Percentiles rank a stretch among this genome's conserved stretches.
These are phyloP conservation scores for Limtongozyma cylindracea DNA, from an alignment of 805 yeast species.

Conservation along the genomic window DNA sequence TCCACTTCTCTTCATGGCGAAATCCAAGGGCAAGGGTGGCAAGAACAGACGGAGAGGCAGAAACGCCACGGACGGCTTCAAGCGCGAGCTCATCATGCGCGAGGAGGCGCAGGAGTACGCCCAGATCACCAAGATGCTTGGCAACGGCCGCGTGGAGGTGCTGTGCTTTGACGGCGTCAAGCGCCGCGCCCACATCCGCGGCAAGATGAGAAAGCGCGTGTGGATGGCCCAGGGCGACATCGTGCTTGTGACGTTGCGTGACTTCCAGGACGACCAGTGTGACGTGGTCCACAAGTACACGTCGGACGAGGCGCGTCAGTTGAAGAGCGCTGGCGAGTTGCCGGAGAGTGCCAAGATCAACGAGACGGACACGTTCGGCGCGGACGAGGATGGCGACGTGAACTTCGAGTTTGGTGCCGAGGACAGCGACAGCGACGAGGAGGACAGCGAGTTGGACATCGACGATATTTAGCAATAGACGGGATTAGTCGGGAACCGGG, in stretches of 20 bases:
- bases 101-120: conserved; percentile 99
- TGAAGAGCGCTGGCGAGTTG: conserved; percentile 87
- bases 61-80: conserved; percentile 75
- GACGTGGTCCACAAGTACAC: conserved; percentile 93
- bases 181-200: conserved; percentile 96
- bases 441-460: conserved; percentile 55
- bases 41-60: conserved; percentile 96
- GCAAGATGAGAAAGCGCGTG: conserved; percentile 96
- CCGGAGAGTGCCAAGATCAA: conserved; percentile 95
- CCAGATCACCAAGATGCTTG: conserved; percentile 94
- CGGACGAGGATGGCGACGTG: conserved; percentile 90
- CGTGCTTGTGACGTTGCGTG: conserved; percentile 85
- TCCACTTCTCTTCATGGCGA: conserved; percentile 26
- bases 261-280: conserved; percentile 95
- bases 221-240: conserved; percentile 99
- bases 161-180: conserved; percentile 82
- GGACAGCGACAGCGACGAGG: conserved; percentile 56
- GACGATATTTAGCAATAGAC: conserved; percentile 53
- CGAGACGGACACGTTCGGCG: conserved; percentile 93
- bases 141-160: conserved; percentile 93
- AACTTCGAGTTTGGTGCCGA: conserved; percentile 96
- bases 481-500: too few relatives aligned
- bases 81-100: conserved; percentile 76
- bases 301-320: conserved; percentile 93
- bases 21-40: conserved; percentile 70